Conservation (phyloP, 116 monocot genomes). For the Thalassia testudinum region DNA sequence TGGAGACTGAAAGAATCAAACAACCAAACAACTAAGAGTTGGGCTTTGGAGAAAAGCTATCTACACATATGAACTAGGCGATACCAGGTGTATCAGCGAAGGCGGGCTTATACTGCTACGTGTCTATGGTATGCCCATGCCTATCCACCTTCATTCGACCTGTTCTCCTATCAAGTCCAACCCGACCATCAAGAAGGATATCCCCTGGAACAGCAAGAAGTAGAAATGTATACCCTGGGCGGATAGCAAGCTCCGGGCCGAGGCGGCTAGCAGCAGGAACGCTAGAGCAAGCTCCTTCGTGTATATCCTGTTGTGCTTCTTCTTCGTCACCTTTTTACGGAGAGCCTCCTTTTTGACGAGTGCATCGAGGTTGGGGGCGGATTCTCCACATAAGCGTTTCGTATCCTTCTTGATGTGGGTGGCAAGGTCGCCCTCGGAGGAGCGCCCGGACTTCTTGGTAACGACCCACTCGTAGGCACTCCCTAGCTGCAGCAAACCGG, state of each 20-base stretch:
- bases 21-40: too few species aligned
- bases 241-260: conserved; percentile 62
- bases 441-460: conserved; percentile 85
- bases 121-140: too few species aligned
- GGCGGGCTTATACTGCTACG: too few species aligned
- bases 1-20: too few species aligned
- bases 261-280: conserved; percentile 65
- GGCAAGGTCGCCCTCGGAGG: conserved; percentile 72
- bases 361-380: conserved; percentile 40
- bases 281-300: conserved; percentile 72
- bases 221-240: conserved; percentile 93
- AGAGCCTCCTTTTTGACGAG: conserved; percentile 20
- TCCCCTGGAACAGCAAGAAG: conserved; percentile 82
- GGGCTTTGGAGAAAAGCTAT: too few species aligned
- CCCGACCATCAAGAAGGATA: conserved; percentile 81
- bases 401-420: conserved; percentile 32
- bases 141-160: conserved; percentile 50
- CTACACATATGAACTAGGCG: too few species aligned
- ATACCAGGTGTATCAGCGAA: too few species aligned
- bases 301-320: conserved; percentile 87
- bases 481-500: conserved; percentile 76
- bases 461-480: conserved; percentile 92
- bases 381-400: conserved; percentile 21
- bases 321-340: conserved; percentile 29
- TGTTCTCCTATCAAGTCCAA: conserved; percentile 87